These are phyloP conservation scores for Mucor circinelloides DNA, from an alignment of 371 early-diverging fungal species.

Conservation along the genomic window DNA sequence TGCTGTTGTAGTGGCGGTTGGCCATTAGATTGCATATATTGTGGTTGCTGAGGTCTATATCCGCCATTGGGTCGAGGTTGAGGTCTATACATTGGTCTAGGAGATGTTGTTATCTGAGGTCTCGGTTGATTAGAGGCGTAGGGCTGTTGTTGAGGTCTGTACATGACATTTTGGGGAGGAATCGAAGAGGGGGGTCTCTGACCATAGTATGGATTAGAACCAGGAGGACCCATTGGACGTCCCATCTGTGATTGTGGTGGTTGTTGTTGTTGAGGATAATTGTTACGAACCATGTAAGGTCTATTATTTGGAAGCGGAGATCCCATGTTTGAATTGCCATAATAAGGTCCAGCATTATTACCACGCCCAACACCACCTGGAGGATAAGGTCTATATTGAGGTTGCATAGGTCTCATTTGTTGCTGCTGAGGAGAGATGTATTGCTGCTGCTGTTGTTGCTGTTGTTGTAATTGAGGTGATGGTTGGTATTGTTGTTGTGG, in stretches of 20 bases:
- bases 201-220: conserved; percentile 14
- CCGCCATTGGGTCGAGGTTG: conserved; percentile 21
- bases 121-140: neutral
- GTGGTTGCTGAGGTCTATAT: conserved; percentile 21
- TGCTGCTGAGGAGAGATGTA: neutral
- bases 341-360: conserved; percentile 4
- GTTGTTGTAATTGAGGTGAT: conserved; percentile 1
- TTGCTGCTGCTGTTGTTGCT: neutral
- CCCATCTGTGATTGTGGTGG: conserved; percentile 10
- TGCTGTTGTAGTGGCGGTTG: conserved; percentile 11
- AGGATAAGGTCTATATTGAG: conserved; percentile 19
- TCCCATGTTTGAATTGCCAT: conserved; percentile 8
- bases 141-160: conserved; percentile 5
- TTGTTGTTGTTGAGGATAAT: conserved; percentile 6
- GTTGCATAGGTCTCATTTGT: conserved; percentile 15
- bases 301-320: conserved; percentile 23
- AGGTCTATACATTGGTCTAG: conserved; percentile 23
- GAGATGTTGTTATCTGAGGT: conserved; percentile 12
- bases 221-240: conserved; percentile 5
- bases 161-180: conserved; percentile 7
- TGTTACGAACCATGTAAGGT: conserved; percentile 18
- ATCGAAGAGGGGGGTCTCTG: conserved; percentile 12
- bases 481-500: conserved; percentile 2
- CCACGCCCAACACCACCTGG: neutral
- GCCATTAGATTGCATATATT: conserved; percentile 11